Percentiles rank a stretch among this genome's conserved stretches.
These are phyloP conservation scores for Pseudonectria buxi DNA, from an alignment of 2,329 filamentous ascomycete genomes.

Conservation along the genomic window DNA sequence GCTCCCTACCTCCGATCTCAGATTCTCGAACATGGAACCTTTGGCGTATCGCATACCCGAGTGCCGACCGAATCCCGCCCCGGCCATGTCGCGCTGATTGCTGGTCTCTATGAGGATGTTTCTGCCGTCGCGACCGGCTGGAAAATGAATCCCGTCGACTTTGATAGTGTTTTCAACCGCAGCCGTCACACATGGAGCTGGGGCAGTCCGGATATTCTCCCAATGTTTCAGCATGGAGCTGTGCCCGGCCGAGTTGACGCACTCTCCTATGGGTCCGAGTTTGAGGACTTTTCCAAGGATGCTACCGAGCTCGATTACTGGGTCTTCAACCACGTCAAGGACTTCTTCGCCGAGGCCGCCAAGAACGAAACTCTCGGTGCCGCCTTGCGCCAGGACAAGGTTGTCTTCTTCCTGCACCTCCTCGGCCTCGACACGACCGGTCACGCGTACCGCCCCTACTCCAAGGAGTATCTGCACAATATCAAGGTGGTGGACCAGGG, in stretches of 20 bases:
- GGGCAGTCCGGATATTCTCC: slow-evolving; percentile 95
- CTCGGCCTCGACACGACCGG: slow-evolving; percentile 88
- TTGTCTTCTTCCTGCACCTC: slow-evolving; percentile 92
- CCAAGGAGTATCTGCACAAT: slow-evolving; percentile 89
- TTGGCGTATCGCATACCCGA: slow-evolving; percentile 93
- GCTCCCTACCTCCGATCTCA: slow-evolving; percentile 87
- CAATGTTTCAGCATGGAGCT: slow-evolving; percentile 95
- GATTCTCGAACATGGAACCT: slow-evolving; percentile 83
- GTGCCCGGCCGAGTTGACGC: slow-evolving; percentile 80
- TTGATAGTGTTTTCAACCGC: slow-evolving; percentile 97
- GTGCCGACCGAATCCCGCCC: slow-evolving; percentile 95
- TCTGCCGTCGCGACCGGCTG: slow-evolving; percentile 95
- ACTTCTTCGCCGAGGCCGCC: slow-evolving; percentile 73
- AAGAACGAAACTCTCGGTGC: slow-evolving; percentile 68
- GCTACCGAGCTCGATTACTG: slow-evolving; percentile 78
- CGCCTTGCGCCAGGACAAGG: slow-evolving; percentile 70
- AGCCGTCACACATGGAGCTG: slow-evolving; percentile 98
- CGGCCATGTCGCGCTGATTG: slow-evolving; percentile 93
- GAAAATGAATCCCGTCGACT: slow-evolving; percentile 97
- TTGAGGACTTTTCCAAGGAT: slow-evolving; percentile 84
- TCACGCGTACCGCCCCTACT: slow-evolving; percentile 82
- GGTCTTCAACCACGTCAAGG: slow-evolving; percentile 93
- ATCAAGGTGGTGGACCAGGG: slow-evolving; percentile 91
- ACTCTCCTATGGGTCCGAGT: slow-evolving; percentile 75
- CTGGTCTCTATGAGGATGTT: slow-evolving; percentile 94